These are phyloP conservation scores for Melocanna baccifera DNA, from an alignment of 176 grass and related monocot genomes.

Conservation along the genomic window DNA sequence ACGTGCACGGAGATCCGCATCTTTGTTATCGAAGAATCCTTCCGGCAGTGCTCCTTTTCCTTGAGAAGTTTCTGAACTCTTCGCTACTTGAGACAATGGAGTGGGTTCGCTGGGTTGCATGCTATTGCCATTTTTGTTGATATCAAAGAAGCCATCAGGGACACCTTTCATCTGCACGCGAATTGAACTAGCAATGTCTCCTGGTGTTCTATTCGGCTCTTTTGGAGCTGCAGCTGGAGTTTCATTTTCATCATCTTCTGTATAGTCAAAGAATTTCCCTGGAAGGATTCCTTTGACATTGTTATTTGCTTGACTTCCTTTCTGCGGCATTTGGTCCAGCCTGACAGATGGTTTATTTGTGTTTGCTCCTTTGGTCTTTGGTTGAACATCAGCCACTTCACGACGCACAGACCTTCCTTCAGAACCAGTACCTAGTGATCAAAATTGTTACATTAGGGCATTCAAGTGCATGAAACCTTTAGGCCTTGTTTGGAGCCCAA, in stretches of 20 bases:
- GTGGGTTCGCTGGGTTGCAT: slow-evolving; percentile 42
- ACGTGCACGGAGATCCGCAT: slow-evolving; percentile 88
- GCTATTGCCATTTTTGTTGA: slow-evolving; percentile 4
- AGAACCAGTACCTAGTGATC: slow-evolving; percentile 42
- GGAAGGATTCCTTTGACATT: slow-evolving; percentile 44
- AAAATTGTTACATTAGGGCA: slow-evolving; percentile 35
- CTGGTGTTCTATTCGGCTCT: slow-evolving; percentile 34
- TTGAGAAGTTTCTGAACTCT: slow-evolving; percentile 39
- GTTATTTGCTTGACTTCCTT: slow-evolving; percentile 14
- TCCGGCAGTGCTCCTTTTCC: slow-evolving; percentile 67
- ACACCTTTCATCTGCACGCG: slow-evolving; percentile 46
- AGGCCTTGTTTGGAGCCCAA: too few species aligned
- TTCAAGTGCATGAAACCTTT: not conserved
- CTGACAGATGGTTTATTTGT: slow-evolving; percentile 32
- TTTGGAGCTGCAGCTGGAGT: slow-evolving; percentile 43
- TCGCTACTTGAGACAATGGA: slow-evolving; percentile 28
- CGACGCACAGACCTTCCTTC: slow-evolving; percentile 42
- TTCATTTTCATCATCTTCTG: slow-evolving; percentile 46
- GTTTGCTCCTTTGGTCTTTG: slow-evolving; percentile 26
- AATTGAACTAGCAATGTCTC: slow-evolving; percentile 30
- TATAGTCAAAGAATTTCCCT: slow-evolving; percentile 53
- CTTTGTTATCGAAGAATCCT: slow-evolving; percentile 99
- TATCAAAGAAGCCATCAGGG: slow-evolving; percentile 71
- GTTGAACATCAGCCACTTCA: slow-evolving; percentile 37
- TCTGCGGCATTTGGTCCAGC: slow-evolving; percentile 37